Evolutionary conservation across 1,284 basidiomycete genomes (phyloP).

Genomic region (Fomitiporia mediterranea): DNA sequence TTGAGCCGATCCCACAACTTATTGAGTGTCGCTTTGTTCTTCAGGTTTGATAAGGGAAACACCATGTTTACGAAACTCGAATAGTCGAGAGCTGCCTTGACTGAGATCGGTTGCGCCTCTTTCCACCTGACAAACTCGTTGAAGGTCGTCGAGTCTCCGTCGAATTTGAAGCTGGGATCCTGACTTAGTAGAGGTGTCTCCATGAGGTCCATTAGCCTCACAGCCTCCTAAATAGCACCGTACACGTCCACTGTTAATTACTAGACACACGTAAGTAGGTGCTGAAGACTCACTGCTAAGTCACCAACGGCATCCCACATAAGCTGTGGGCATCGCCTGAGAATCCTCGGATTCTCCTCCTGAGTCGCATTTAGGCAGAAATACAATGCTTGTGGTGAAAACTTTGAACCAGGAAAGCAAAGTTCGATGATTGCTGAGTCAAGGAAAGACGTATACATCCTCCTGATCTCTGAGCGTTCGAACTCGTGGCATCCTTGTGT

Average conservation of each 20-base stretch:
- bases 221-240: constrained; percentile 13
- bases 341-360: constrained; percentile 63
- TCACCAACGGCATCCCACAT: constrained; percentile 77
- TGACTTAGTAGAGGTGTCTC: constrained; percentile 23
- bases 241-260: background rate
- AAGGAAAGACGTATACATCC: constrained; percentile 65
- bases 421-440: constrained; percentile 77
- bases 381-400: constrained; percentile 59
- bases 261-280: background rate
- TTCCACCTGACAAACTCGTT: constrained; percentile 44
- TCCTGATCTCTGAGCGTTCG: constrained; percentile 54
- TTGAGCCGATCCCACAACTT: constrained; percentile 63
- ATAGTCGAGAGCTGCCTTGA: constrained; percentile 45
- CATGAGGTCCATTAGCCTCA: constrained; percentile 15
- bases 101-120: constrained; percentile 60
- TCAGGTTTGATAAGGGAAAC: constrained; percentile 53
- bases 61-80: constrained; percentile 52
- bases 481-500: constrained; percentile 40
- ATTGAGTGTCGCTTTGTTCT: constrained; percentile 43
- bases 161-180: constrained; percentile 42
- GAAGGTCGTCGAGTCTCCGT: constrained; percentile 48
- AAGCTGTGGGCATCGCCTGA: constrained; percentile 66
- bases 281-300: constrained; percentile 52
- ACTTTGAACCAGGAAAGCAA: constrained; percentile 61
- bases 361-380: constrained; percentile 63